Evolutionary conservation across 768 basidiomycete genomes (phyloP).

Genomic region (Lepiota brunneoincarnata): DNA sequence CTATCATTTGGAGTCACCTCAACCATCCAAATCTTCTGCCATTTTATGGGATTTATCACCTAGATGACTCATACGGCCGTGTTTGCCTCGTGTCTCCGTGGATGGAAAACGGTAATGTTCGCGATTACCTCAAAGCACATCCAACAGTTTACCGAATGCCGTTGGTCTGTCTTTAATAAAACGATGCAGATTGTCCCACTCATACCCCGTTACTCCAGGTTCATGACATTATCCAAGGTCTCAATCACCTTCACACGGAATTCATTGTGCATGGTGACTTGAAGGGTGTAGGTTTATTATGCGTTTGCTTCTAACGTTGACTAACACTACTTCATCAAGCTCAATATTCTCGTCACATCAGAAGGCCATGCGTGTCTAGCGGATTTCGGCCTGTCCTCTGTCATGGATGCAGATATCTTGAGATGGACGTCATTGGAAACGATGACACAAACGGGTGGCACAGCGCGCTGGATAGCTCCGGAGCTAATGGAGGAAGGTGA

Average conservation of each 20-base stretch:
- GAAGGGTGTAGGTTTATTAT: slow-evolving; percentile 17
- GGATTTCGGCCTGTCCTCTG: neutral
- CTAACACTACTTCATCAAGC: neutral
- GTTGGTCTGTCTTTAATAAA: neutral
- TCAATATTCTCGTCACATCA: neutral
- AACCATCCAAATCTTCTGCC: slow-evolving; percentile 12
- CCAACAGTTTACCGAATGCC: neutral
- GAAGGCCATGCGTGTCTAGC: neutral
- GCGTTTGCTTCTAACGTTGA: no score
- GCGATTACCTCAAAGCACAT: slow-evolving; percentile 6
- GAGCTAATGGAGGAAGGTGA: neutral
- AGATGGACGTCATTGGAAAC: neutral
- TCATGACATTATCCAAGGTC: slow-evolving; percentile 13
- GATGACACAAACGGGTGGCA: neutral
- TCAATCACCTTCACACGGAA: slow-evolving; percentile 16
- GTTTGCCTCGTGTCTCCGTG: slow-evolving; percentile 15
- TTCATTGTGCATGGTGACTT: slow-evolving; percentile 18
- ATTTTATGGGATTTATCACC: slow-evolving; percentile 14
- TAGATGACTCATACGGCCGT: neutral
- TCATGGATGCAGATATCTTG: neutral
- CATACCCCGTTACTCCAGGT: neutral
- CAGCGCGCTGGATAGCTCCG: neutral
- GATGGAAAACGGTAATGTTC: slow-evolving; percentile 15
- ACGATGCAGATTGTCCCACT: neutral
- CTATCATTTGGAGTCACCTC: slow-evolving; percentile 15